Evolutionary conservation across 2,329 filamentous ascomycete species (phyloP).

Genomic region (Dendryphion nanum): DNA sequence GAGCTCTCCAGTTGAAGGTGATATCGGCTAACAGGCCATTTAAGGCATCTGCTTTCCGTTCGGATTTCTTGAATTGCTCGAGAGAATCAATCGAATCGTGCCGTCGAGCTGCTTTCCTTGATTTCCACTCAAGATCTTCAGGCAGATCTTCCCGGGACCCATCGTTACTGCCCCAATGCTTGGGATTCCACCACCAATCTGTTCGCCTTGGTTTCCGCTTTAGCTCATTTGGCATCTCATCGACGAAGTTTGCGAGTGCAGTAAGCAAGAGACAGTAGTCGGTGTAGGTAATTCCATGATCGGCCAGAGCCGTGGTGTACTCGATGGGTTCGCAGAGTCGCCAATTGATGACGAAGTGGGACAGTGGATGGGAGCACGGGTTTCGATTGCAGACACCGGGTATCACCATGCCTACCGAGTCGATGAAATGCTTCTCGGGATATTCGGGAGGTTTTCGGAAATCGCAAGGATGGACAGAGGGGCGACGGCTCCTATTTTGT

Average conservation of each 20-base stretch:
- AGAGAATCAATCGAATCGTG: not conserved
- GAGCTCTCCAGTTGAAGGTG: conserved; percentile 13
- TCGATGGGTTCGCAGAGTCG: conserved; percentile 24
- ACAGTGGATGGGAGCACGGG: conserved; percentile 12
- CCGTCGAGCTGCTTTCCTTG: too few species aligned
- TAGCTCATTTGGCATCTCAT: conserved; percentile 9
- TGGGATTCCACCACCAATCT: not conserved
- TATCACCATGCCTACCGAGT: conserved; percentile 23
- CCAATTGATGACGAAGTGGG: conserved; percentile 23
- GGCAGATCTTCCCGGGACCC: not conserved
- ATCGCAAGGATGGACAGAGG: conserved; percentile 9
- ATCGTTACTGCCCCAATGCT: not conserved
- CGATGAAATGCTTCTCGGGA: conserved; percentile 25
- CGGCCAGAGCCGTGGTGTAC: conserved; percentile 23
- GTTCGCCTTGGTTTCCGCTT: conserved; percentile 3
- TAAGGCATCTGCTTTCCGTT: conserved; percentile 12
- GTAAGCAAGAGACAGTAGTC: conserved; percentile 17
- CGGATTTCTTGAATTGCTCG: conserved; percentile 7
- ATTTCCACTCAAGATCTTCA: not conserved
- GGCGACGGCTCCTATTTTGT: not conserved
- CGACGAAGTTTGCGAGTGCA: conserved; percentile 16
- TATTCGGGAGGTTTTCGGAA: conserved; percentile 15
- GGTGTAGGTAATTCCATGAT: conserved; percentile 23
- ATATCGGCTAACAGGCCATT: conserved; percentile 20
- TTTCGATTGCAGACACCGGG: conserved; percentile 20